Base-by-base conservation (phyloP, 2,329 filamentous ascomycete species). In the Epichloe gansuensis region DNA sequence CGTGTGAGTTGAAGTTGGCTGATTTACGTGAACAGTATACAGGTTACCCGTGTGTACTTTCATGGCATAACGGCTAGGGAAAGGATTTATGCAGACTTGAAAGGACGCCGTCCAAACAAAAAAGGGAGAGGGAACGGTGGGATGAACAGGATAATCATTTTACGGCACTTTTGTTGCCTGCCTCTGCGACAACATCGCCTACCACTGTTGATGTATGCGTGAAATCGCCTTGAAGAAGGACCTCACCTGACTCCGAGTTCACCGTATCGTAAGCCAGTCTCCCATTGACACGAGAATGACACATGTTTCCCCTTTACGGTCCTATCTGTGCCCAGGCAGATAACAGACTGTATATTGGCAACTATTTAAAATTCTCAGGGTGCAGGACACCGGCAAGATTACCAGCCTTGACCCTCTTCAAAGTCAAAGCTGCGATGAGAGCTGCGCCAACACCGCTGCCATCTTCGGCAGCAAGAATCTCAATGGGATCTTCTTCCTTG, bases 381-480 rank as follows among this genome's bases (percentile, higher is more conserved):
- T 83, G 78, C 61, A 82, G 66, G 56, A 85, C 81, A 63, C 81
- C 81, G 13, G 78, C 74, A 65, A 81, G 56, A 61, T 83, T 84
- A 50, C 81, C 81, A 49, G 75, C 73, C 64, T 79, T 72, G 55
- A 83, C 78, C 50, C 81, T 71, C 75, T 84, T 79, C 57, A 84
- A 68, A 13, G 81, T 85, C 64, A 85, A 64, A 12, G 81, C 81
- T 7, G 93, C 93, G 74, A 98, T 97, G 55, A 98, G 73, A 4
- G 93, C 93, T 44, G 91, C 93, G 59, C 91, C 91, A n/a, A 97
- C 93, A 78, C 91, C 93, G 58, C 85, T 91, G 58, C 93, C 93
- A 67, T 98, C 93, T 72, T 98, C 93, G 55, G 93, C 90, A 46
- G 89, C 85, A 58, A 91, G 70, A 59, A 97, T 82, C 72, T 90